Percentiles rank a stretch among this genome's conserved stretches.
Evolutionary conservation across 306 rosid species (phyloP).

Genomic region (Cicer arietinum): DNA sequence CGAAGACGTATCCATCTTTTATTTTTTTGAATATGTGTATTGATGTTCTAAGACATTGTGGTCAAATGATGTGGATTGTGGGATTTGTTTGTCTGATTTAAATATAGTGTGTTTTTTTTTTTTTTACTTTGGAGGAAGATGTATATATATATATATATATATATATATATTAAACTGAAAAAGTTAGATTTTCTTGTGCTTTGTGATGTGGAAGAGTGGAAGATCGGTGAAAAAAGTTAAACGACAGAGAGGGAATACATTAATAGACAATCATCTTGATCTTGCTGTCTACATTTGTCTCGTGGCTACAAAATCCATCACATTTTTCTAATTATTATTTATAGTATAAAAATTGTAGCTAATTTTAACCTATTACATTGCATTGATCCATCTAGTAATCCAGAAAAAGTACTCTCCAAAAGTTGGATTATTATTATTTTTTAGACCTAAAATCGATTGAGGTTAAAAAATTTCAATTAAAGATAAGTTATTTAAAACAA

Average conservation of each 20-base stretch:
- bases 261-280: conserved; percentile 55
- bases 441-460: too few relatives aligned
- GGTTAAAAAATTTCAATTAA: too few relatives aligned
- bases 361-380: conserved; percentile 28
- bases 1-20: too few relatives aligned
- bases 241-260: conserved; percentile 39
- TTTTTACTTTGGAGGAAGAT: conserved; percentile 41
- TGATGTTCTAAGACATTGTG: background rate
- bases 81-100: conserved; percentile 43
- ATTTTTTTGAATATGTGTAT: too few relatives aligned
- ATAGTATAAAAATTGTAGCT: conserved; percentile 19
- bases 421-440: conserved; percentile 32
- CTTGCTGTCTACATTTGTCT: conserved; percentile 57
- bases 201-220: conserved; percentile 53
- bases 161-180: conserved; percentile 35
- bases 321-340: conserved; percentile 15
- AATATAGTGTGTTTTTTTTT: conserved; percentile 31
- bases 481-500: too few relatives aligned
- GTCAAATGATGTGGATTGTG: conserved; percentile 46
- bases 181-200: conserved; percentile 65
- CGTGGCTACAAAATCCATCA: conserved; percentile 41
- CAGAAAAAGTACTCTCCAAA: conserved; percentile 10
- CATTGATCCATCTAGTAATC: conserved; percentile 34
- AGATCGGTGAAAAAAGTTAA: conserved; percentile 47
- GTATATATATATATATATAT: background rate